Evolutionary conservation across 208 protist genomes (phyloP).

Genomic region (Acanthamoeba lenticulata): DNA sequence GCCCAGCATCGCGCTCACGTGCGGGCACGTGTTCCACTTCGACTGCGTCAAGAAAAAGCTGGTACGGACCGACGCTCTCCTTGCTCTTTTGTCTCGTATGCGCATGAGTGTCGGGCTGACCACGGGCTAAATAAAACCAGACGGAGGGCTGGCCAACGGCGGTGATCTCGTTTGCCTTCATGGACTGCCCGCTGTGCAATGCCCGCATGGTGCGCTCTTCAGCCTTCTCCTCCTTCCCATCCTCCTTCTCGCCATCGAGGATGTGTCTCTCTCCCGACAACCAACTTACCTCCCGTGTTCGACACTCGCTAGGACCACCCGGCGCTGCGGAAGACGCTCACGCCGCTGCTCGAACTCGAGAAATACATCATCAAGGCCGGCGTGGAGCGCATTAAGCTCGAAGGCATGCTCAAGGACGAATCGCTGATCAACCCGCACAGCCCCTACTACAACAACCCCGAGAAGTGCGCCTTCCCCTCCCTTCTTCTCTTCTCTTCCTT

Average conservation of each 20-base stretch:
- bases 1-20: neutral
- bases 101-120: neutral
- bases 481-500: too few species aligned
- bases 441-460: conserved; percentile 17
- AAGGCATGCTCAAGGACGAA: conserved; percentile 26
- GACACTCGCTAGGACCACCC: neutral
- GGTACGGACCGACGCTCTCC: neutral
- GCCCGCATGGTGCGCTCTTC: neutral
- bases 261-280: neutral
- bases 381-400: neutral
- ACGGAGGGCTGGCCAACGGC: conserved; percentile 13
- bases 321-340: neutral
- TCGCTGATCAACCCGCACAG: neutral
- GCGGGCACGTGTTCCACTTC: conserved; percentile 26
- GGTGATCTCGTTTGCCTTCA: conserved; percentile 28
- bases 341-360: neutral
- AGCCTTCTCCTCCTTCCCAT: neutral
- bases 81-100: neutral
- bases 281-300: neutral
- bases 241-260: neutral
- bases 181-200: conserved; percentile 50
- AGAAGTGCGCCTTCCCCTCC: neutral
- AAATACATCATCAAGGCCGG: neutral
- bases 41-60: conserved; percentile 37
- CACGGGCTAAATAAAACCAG: neutral